Evolutionary conservation across 2,329 filamentous ascomycete genomes (phyloP).

Genomic region (Phyllosticta paracitricarpa): DNA sequence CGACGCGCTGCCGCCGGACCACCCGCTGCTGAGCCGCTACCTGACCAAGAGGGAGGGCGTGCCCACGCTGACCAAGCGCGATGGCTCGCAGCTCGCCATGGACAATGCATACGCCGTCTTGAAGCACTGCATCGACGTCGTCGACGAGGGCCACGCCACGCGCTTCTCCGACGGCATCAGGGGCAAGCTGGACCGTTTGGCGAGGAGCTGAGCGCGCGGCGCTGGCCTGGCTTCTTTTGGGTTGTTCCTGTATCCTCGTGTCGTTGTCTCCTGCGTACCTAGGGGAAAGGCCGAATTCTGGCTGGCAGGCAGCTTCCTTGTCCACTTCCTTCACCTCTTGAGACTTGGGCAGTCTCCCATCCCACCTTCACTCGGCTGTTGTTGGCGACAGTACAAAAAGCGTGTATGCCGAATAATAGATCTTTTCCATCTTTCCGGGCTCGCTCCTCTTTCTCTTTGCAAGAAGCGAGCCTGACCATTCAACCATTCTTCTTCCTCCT

Average conservation of each 20-base stretch:
- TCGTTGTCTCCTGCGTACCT: neutral
- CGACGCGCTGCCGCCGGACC: slow-evolving; percentile 41
- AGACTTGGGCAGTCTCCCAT: too few relatives aligned
- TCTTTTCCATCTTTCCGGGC: too few relatives aligned
- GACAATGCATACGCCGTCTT: slow-evolving; percentile 41
- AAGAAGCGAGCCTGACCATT: too few relatives aligned
- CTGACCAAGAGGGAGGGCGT: slow-evolving; percentile 44
- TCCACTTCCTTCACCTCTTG: too few relatives aligned
- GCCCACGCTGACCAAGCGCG: slow-evolving; percentile 41
- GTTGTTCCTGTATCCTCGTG: neutral
- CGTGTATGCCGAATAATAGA: too few relatives aligned
- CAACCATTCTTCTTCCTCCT: too few relatives aligned
- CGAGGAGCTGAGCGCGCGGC: slow-evolving; percentile 17
- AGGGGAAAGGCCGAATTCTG: neutral
- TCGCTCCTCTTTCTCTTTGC: too few relatives aligned
- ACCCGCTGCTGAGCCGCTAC: slow-evolving; percentile 42
- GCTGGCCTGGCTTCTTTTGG: neutral
- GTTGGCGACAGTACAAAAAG: too few relatives aligned
- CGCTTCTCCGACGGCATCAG: slow-evolving; percentile 46
- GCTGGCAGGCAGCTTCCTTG: neutral
- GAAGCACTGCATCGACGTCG: slow-evolving; percentile 42
- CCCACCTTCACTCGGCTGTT: too few relatives aligned
- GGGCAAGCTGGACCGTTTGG: slow-evolving; percentile 41
- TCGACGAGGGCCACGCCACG: slow-evolving; percentile 43
- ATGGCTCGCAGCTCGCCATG: slow-evolving; percentile 38